Evolutionary conservation across 2,329 filamentous ascomycete species (phyloP), one percentile per base, ranked within the genome.

Genomic region (Botrytis byssoidea): DNA sequence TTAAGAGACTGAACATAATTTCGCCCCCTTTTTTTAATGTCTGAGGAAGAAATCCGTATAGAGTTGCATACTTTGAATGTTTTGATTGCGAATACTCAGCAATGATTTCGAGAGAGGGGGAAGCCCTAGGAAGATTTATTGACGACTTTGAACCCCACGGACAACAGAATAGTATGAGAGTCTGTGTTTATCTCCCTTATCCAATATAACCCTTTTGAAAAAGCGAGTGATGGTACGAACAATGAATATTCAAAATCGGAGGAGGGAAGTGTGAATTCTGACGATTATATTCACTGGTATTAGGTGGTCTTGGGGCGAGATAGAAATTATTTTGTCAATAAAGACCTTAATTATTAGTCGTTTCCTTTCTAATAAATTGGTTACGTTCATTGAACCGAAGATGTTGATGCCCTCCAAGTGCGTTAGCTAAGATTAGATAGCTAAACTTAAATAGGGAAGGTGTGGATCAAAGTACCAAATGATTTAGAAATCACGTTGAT

Each of bases 151-250:
- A 57, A 68, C 66, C 66, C 66, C 66, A 68, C 66, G 66, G 66
- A 68, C 66, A 68, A 57, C 65, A 57, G 66, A 57, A 57, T 57
- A 29, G 51, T 57, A 29, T 29, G n/a, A 57, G n/a, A 57, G 66
- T 68, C 66, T 68, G 66, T 42, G 66, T 68, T 68, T 68, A 68
- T 57, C 61, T 64, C 63, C n/a, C 66, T 68, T 57, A 68, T 68
- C 48, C 66, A 57, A 68, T 57, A 37, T 42, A 57, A 29, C 46
- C 65, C 35, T 42, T 22, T 29, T 14, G 48, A 68, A 32, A 55
- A 51, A 20, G 22, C 46, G n/a, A 68, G 48, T 22, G 65, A 55
- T 6, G n/a, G 65, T 42, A 55, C 0, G 32, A 40, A 68, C 66
- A 68, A 42, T 57, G 48, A 42, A 32, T 68, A 57, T 68, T 42